Percentiles rank a stretch among this genome's conserved stretches.
Evolutionary conservation across 2,329 filamentous ascomycete genomes (phyloP).

Genomic region (Zymoseptoria pseudotritici): DNA sequence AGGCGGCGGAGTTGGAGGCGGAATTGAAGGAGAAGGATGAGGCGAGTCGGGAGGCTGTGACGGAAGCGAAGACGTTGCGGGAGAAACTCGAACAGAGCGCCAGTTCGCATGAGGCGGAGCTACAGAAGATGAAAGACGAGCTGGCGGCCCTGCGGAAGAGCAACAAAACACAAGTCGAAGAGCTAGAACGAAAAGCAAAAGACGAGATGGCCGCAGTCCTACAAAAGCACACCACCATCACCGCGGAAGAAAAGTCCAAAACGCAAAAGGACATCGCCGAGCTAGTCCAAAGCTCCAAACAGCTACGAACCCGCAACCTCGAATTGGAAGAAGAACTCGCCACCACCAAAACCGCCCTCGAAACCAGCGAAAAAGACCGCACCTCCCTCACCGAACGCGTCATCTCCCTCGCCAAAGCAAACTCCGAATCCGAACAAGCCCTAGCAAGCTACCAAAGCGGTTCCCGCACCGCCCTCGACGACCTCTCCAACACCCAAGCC

Average conservation of each 20-base stretch:
- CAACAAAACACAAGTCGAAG: not conserved
- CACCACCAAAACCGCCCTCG: not conserved
- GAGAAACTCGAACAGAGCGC: not conserved
- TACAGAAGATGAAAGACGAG: not conserved
- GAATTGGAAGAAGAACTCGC: not conserved
- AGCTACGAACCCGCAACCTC: not conserved
- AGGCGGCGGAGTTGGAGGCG: conserved; percentile 1
- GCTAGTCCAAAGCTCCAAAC: not conserved
- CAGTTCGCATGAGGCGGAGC: not conserved
- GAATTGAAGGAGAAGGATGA: not conserved
- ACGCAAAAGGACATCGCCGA: not conserved
- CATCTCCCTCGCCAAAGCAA: not conserved
- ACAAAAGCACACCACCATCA: not conserved
- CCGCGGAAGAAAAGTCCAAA: not conserved
- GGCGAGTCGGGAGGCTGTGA: not conserved
- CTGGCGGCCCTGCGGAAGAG: not conserved
- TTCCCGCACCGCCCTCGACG: not conserved
- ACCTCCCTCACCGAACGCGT: not conserved
- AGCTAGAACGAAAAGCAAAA: not conserved
- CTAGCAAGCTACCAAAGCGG: not conserved
- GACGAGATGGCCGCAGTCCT: not conserved
- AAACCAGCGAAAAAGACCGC: not conserved
- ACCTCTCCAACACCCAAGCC: not conserved
- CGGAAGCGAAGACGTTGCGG: not conserved
- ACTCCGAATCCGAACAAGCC: not conserved